Base-by-base conservation (phyloP, 352 stramenopile genomes). In the Phytopythium aichiense region DNA sequence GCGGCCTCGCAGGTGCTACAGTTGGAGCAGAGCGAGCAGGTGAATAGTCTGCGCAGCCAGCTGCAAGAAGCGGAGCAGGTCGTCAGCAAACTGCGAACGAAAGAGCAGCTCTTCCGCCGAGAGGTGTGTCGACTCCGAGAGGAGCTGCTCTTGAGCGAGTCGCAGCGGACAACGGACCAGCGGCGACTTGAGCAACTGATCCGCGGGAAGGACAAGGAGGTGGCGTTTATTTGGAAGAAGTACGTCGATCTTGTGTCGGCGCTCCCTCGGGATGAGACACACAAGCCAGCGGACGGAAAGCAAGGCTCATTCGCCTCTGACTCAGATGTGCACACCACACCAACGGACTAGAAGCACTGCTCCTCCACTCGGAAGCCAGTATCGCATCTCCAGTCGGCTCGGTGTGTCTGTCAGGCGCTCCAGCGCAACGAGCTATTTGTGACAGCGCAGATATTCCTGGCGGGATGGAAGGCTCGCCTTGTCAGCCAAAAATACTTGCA, bases 181-280 rank as follows among this genome's bases (percentile, higher is more conserved):
- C 68, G 76, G 11, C 77, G 81, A 8, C 64, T 79, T 23, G 70
- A 81, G 25, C 73, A 91, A 51, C 61, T 83, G 7, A 42, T 82
- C 13, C 66, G 76, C 55, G 77, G 75, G 28, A 85, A 87, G 56
- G 75, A 87, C 35, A 87, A 83, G 49, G 77, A 91, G 25, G 72
- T 88, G 48, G 69, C 69, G n/a, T 87, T 86, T 60, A 75, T 91
- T 61, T 91, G 81, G 81, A 73, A 84, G 50, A 87, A 86, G 68
- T 89, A 87, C 54, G 69, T 84, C 22, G 70, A 87, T 2, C 49
- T 70, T 7, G 68, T 84, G 63, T 58, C 64, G 11, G 42, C 33
- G 20, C 75, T 28, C 23, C 38, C 35, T 5, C n/a, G 40, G 38
- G 64, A 68, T 7, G 48, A 50, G 7, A 53, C 31, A 35, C 22